These are phyloP conservation scores for Mimosa bimucronata DNA, from an alignment of 306 rosid species.

Conservation along the genomic window DNA sequence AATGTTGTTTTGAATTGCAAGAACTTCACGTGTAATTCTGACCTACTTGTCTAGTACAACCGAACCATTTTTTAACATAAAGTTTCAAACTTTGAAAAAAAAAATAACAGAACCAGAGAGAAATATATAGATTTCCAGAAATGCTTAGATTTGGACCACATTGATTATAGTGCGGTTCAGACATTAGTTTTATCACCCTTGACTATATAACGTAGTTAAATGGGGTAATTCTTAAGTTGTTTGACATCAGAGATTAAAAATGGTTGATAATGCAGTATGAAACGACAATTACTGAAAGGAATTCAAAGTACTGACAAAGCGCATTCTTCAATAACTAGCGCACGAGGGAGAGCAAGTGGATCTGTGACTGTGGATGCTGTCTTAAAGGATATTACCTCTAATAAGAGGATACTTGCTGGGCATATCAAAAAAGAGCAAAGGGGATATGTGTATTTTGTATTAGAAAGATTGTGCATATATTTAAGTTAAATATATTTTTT, in stretches of 20 bases:
- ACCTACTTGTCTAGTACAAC: slow-evolving; percentile 51
- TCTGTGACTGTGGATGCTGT: slow-evolving; percentile 32
- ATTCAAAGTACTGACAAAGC: background rate
- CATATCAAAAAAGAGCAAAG: too few species aligned
- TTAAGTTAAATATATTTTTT: too few species aligned
- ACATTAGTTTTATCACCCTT: slow-evolving; percentile 32
- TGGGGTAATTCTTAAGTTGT: background rate
- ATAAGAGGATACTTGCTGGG: too few species aligned
- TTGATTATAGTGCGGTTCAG: slow-evolving; percentile 43
- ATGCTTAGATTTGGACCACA: slow-evolving; percentile 39
- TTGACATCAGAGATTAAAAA: background rate
- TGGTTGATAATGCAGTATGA: background rate
- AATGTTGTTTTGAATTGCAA: slow-evolving; percentile 59
- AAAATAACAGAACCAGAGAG: slow-evolving; percentile 26
- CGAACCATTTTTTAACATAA: background rate
- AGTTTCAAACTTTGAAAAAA: slow-evolving; percentile 4
- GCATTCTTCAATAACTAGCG: slow-evolving; percentile 42
- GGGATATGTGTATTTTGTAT: too few species aligned
- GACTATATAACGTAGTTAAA: background rate
- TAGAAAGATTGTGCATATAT: too few species aligned
- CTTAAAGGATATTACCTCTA: too few species aligned
- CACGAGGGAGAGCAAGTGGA: slow-evolving; percentile 64
- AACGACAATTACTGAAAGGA: slow-evolving; percentile 30
- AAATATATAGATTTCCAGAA: slow-evolving; percentile 40
- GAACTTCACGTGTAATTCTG: slow-evolving; percentile 73